Evolutionary conservation across 139 green algal species (phyloP), one percentile per base, ranked within the genome.

Genomic region (Haematococcus sp.): DNA sequence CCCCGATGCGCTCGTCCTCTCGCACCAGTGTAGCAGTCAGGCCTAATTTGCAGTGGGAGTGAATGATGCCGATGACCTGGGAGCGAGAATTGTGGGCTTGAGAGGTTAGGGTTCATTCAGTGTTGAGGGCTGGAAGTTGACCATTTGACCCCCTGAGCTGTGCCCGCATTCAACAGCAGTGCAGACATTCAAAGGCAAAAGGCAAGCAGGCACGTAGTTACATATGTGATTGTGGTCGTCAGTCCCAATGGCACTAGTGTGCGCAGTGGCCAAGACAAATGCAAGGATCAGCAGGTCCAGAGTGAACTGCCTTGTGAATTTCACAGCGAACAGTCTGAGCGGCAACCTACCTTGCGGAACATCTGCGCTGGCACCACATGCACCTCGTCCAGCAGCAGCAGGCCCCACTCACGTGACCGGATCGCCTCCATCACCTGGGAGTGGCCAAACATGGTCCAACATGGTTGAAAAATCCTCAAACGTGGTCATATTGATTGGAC

Each of bases 331-430:
- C 40, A 49, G 7, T 19, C 7, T 7, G 40, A 19, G 11, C 7
- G 40, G 40, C 7, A 9, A 51, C 76, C n/a, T 52, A 92, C 90
- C 84, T 93, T 96, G 22, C 96, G 80, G 81, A 99, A 99, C 93
- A 98, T 98, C 28, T 89, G 66, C 9, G 96, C 96, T 0, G 96
- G 96, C 46, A 98, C 96, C 30, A 99, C 95, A 72, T 99, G 96
- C 70, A 99, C 95, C 85, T 99, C 95, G 73, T 99, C 95, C 84
- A 99, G 78, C 28, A 98, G 83, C 75, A 99, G 86, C 59, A 98
- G 87, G 11, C 96, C 96, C 96, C 96, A 99, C 86, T 99, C 96
- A 2, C 91, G 83, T 9, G n/a, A 92, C 80, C 55, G 77, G 61
- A 98, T 95, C 68, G 83, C 72, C 51, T 89, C 55, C 86, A 95